Evolutionary conservation across 2,329 filamentous ascomycete species (phyloP), one percentile per base, ranked within the genome.

Genomic region (Sporothrix phasma): DNA sequence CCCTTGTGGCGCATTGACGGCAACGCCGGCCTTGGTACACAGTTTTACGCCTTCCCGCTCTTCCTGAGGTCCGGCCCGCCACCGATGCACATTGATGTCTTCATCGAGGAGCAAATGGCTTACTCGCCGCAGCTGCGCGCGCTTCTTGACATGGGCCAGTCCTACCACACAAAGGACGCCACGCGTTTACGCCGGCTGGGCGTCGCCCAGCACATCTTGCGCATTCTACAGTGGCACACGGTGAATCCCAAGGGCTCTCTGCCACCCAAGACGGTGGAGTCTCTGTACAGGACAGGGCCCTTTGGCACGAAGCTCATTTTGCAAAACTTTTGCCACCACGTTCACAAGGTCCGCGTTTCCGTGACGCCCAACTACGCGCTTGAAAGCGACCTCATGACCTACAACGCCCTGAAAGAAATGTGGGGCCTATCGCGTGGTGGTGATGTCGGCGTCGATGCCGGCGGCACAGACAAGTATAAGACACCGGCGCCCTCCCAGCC

Each of bases 1-100:
- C 77, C 82, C 1, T 71, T 81, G 7, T 87, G 84, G 83, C 78
- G 81, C 39, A 79, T 87, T 56, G 83, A 86, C 67, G 83, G 84
- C 58, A 82, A 79, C 68, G 80, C 81, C 24, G 80, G 78, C 19
- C 76, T 82, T 63, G 84, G 83, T 4, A 84, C 80, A 11, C 83
- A 85, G 70, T 83, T 80, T 69, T 85, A 81, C 70, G 79, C 77
- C 31, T 70, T 84, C 3, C 83, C 84, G 17, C 73, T 82, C 24
- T 84, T 84, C 69, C 68, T 82, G 2, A 34, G 22, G 11, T 68
- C 69, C 73, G 17, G 31, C 19, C 70, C 78, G 22, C 73, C 78
- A 3, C 83, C 83, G 1, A 76, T 83, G 68, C 79, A 83, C 45
- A 77, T 85, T 69, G 83, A 86, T 70, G 77, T 84, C 26, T 86